Percentiles rank a stretch among this genome's conserved stretches.
phyloP scores from a whole-genome alignment of 257 asterid species.

The Vinca minor region DNA sequence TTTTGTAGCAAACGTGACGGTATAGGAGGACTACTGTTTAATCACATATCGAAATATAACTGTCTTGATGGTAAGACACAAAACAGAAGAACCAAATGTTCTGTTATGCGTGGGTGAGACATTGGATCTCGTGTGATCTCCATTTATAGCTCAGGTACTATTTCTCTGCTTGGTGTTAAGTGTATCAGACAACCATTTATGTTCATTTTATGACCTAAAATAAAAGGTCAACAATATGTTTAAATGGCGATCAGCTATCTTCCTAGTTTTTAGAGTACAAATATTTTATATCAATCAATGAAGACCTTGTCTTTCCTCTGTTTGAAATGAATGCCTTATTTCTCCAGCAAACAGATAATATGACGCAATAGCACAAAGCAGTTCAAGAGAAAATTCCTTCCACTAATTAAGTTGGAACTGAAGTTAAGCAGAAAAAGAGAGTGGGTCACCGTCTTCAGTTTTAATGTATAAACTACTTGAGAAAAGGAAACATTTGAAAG shows the following conservation, averaged over 20 bases:
- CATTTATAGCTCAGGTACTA: background rate
- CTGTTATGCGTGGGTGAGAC: background rate
- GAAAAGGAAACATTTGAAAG: no score
- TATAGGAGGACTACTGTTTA: background rate
- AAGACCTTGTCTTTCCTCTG: background rate
- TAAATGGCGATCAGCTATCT: background rate
- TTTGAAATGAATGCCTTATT: background rate
- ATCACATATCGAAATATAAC: background rate
- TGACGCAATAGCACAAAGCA: no score
- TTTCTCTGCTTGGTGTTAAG: background rate
- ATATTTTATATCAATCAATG: no score
- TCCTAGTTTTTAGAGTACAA: background rate
- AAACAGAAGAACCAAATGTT: background rate
- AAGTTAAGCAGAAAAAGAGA: background rate
- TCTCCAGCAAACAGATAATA: background rate
- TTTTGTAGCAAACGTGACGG: no score
- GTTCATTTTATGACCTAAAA: background rate
- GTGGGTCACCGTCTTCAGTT: background rate
- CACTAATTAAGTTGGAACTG: background rate
- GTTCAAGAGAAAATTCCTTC: background rate
- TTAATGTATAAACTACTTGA: no score
- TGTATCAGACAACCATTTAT: background rate
- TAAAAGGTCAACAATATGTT: background rate
- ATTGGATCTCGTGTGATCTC: background rate
- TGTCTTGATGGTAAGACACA: background rate